Evolutionary conservation across 495 filamentous ascomycete genomes (phyloP), one percentile per base, ranked within the genome.

Genomic region (Jackrogersella multiformis): DNA sequence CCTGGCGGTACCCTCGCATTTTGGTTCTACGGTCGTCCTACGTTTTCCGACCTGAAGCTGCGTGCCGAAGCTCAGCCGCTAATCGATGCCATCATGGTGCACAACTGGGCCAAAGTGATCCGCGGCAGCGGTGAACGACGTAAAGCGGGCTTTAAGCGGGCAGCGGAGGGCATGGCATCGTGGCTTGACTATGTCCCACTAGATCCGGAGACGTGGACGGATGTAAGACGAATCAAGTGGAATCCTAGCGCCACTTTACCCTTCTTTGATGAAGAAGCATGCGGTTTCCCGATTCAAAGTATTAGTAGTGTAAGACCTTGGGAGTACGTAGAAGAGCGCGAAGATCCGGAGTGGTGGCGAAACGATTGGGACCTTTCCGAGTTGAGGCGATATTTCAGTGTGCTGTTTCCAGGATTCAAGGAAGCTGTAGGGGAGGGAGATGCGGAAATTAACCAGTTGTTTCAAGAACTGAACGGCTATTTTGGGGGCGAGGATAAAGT

Each of bases 11-110:
- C 72, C 4, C 26, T 77, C 7, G 75, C 75, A 0, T 55, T 75
- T 20, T 75, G 74, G 74, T 74, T 76, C 36, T 76, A 76, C 36
- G 75, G 75, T 0, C 70, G 62, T 0, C 70, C 75, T 6, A 62
- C 64, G 18, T 77, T 77, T 49, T 49, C 66, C 2, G 70, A 66
- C 0, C 12, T n/a, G 1, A 34, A 46, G 38, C 18, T 63, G 24
- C 41, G 70, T 51, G 36, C 60, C 34, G 3, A 18, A 53, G 26
- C 23, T 46, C 36, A 62, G 21, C 34, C 34, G 10, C 5, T 62
- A 7, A 34, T 58, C 18, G 69, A 73, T 23, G 30, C 28, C 2
- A 73, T 74, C 56, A 72, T 73, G 61, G 45, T 45, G 13, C 34
- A 35, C 5, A 62, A 73, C 45, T 68, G 28, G 21, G 5, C 51